Base-by-base conservation (phyloP, 2,329 filamentous ascomycete species). In the Penicillium sp. region DNA sequence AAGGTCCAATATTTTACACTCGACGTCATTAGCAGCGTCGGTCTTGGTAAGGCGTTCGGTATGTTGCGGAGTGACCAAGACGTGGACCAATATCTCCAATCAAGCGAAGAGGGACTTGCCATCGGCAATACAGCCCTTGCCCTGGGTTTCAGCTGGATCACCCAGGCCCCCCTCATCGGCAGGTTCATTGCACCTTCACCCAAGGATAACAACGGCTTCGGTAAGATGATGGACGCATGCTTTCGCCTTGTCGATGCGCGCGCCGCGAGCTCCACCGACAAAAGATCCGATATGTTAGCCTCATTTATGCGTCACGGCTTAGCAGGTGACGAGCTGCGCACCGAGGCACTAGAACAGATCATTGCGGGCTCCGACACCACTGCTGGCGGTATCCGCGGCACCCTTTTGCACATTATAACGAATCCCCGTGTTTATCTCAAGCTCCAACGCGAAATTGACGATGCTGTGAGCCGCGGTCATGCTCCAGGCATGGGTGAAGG, bases 1-100 rank as follows among this genome's bases (percentile, higher is more conserved):
- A 81, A 81, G 56, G 74, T 77, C 3, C 79, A 82, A 41, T 84
- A 75, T 69, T 79, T 85, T 52, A 82, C 81, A 0, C 69, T 85
- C 4, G 83, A 85, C 55, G 77, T 83, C 37, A 82, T 86, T 58
- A 81, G 77, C 31, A 76, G 78, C 42, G 65, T 85, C 4, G 79
- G 79, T 0, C 80, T 84, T 43, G 82, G 82, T 11, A 63, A 73
- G 53, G 56, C 78, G 3, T 80, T 82, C 55, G 76, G 78, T n/a
- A 74, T 77, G 61, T 69, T 81, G 31, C 60, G 70, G 8, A 70
- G 69, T 14, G 75, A 82, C 63, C 59, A 66, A 4, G 80, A 83
- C 52, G 66, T 76, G 7, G 72, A 75, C 41, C 58, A 55, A 6
- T 71, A 79, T 53, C 68, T 78, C 43, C 60, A 67, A 44, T 72